Percentiles rank a stretch among this genome's conserved stretches.
phyloP scores from a whole-genome alignment of 2,329 filamentous ascomycete species.

The Herpotrichia juniperi region DNA sequence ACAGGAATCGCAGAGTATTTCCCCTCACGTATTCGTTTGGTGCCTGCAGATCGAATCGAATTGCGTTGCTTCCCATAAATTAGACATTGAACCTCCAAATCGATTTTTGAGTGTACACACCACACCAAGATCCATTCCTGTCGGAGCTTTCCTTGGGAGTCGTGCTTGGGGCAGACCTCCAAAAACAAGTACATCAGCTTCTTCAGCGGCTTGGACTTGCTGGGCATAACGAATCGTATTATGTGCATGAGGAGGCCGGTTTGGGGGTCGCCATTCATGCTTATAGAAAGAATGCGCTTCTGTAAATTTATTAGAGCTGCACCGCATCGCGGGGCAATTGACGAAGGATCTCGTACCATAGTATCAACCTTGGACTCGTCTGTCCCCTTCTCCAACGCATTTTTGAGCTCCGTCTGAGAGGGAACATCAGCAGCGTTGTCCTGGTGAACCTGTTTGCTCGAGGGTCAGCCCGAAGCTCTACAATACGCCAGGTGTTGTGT shows the following conservation, averaged over 20 bases:
- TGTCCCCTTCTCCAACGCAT: constrained; percentile 89
- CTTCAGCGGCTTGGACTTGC: constrained; percentile 94
- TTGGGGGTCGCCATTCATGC: constrained; percentile 98
- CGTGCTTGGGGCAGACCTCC: constrained; percentile 96
- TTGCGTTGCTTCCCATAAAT: constrained; percentile 76
- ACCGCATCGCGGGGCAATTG: constrained; percentile 48
- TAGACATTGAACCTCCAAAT: constrained; percentile 19
- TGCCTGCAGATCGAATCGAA: constrained; percentile 95
- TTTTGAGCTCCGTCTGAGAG: constrained; percentile 86
- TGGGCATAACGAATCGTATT: constrained; percentile 99
- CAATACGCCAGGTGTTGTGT: constrained; percentile 35
- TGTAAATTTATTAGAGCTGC: constrained; percentile 49
- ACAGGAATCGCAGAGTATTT: constrained; percentile 94
- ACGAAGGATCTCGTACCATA: constrained; percentile 39
- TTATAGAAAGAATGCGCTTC: constrained; percentile 92
- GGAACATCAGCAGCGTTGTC: constrained; percentile 96
- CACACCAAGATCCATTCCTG: constrained; percentile 99
- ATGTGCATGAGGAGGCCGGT: constrained; percentile 98
- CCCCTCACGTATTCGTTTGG: constrained; percentile 98
- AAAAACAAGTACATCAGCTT: constrained; percentile 99
- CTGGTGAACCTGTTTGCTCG: constrained; percentile 69
- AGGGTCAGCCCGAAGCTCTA: constrained; percentile 37
- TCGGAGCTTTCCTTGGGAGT: constrained; percentile 91
- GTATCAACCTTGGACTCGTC: constrained; percentile 94
- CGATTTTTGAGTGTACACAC: constrained; percentile 57